Percentiles rank a stretch among this genome's conserved stretches.
These are phyloP conservation scores for Penicillium decumbens DNA, from an alignment of 2,329 filamentous ascomycete genomes.

Conservation along the genomic window DNA sequence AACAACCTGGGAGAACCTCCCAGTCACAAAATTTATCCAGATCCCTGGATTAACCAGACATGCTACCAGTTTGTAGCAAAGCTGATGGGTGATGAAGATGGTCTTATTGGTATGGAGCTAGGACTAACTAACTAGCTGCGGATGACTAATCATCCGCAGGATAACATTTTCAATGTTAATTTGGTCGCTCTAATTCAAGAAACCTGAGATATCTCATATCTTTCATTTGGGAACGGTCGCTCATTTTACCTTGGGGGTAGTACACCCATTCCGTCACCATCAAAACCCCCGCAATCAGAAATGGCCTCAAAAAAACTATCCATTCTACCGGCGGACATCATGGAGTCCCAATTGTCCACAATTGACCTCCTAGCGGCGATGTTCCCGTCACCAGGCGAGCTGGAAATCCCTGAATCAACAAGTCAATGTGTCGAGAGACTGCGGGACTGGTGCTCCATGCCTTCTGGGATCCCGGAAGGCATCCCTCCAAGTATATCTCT, in stretches of 20 bases:
- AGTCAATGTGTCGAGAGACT: slow-evolving; percentile 25
- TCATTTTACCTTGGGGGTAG: not conserved
- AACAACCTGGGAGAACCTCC: too few relatives aligned
- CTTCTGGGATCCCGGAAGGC: slow-evolving; percentile 6
- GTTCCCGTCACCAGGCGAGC: slow-evolving; percentile 43
- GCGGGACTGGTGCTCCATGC: slow-evolving; percentile 23
- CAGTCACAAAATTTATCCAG: too few relatives aligned
- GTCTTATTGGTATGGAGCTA: too few relatives aligned
- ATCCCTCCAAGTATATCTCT: slow-evolving; percentile 22
- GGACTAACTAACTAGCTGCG: too few relatives aligned
- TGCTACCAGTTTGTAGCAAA: too few relatives aligned
- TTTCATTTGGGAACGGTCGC: not conserved
- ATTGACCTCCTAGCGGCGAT: slow-evolving; percentile 53
- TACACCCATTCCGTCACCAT: not conserved
- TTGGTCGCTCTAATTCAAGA: not conserved
- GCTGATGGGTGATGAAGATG: too few relatives aligned
- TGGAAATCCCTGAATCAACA: slow-evolving; percentile 41
- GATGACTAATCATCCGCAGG: too few relatives aligned
- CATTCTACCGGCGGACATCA: slow-evolving; percentile 42
- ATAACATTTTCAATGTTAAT: not conserved
- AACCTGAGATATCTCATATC: not conserved
- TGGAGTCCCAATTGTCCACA: slow-evolving; percentile 48
- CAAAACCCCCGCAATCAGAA: not conserved
- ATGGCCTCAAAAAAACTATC: slow-evolving; percentile 14
- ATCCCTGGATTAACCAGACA: too few relatives aligned